phyloP scores from a whole-genome alignment of 2,329 filamentous ascomycete genomes.

The Dactylellina drechsleri region DNA sequence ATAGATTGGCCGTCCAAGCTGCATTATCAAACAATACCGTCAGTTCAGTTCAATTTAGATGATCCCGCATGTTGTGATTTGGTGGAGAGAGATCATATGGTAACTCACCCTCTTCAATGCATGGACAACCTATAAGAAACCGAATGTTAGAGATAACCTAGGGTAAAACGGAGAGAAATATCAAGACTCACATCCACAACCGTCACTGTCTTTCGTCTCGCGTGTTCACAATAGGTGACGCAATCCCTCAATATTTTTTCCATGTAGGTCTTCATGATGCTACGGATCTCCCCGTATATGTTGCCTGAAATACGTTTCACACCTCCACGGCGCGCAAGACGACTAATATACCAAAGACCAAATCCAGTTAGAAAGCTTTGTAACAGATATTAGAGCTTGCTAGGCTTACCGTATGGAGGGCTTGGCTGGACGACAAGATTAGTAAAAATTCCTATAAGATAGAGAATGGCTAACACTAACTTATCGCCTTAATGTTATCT shows the following conservation, averaged over 20 bases:
- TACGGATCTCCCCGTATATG: conserved; percentile 73
- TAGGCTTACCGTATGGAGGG: conserved; percentile 16
- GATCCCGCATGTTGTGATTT: background rate
- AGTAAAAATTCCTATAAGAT: conserved; percentile 3
- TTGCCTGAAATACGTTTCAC: conserved; percentile 75
- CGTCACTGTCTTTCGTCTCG: conserved; percentile 71
- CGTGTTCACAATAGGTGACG: conserved; percentile 67
- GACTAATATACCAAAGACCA: conserved; percentile 64
- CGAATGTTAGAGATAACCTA: conserved; percentile 14
- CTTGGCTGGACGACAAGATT: background rate
- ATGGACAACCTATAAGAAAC: conserved; percentile 66
- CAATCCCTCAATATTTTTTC: conserved; percentile 67
- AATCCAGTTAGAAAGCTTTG: background rate
- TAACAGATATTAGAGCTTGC: background rate
- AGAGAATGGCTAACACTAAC: conserved; percentile 61
- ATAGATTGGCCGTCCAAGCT: conserved; percentile 39
- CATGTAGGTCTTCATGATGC: conserved; percentile 67
- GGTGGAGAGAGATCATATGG: background rate
- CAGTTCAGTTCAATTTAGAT: background rate
- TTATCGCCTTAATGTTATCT: conserved; percentile 67
- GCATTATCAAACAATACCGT: background rate
- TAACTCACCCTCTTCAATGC: conserved; percentile 65
- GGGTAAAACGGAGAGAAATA: conserved; percentile 2
- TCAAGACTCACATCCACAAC: conserved; percentile 68
- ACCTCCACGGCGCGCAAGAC: conserved; percentile 78